These are phyloP conservation scores for Melastoma malabathricum DNA, from an alignment of 345 rosid species.

Conservation along the genomic window DNA sequence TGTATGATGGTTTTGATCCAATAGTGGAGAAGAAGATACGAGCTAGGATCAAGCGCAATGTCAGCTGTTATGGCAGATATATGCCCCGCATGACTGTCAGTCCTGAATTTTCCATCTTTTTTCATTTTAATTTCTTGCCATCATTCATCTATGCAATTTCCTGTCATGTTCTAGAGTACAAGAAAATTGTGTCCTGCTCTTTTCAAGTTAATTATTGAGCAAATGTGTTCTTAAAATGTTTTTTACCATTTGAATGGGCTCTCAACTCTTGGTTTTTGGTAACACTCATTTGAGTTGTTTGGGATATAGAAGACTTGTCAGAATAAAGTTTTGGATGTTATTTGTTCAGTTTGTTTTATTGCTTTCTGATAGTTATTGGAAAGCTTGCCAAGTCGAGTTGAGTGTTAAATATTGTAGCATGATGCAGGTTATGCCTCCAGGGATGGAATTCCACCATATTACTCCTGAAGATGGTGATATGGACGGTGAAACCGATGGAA, in stretches of 20 bases:
- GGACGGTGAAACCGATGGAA: slow-evolving; percentile 50
- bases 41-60: slow-evolving; percentile 88
- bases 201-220: too few relatives aligned
- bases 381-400: slow-evolving; percentile 33
- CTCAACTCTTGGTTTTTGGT: too few relatives aligned
- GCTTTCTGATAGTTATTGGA: not conserved
- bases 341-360: not conserved
- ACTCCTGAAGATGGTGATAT: slow-evolving; percentile 72
- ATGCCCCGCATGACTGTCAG: slow-evolving; percentile 79
- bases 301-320: too few relatives aligned
- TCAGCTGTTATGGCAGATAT: slow-evolving; percentile 84
- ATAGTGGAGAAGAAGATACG: slow-evolving; percentile 81
- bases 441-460: slow-evolving; percentile 95
- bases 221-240: too few relatives aligned
- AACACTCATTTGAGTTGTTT: too few relatives aligned
- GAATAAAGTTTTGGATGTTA: too few relatives aligned
- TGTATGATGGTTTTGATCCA: slow-evolving; percentile 94
- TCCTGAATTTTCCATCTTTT: slow-evolving; percentile 60
- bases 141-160: not conserved
- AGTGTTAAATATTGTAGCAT: slow-evolving; percentile 1
- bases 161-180: too few relatives aligned
- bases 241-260: too few relatives aligned
- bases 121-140: slow-evolving; percentile 61
- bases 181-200: too few relatives aligned
- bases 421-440: slow-evolving; percentile 88